Conservation (phyloP, 2,329 filamentous ascomycete species). For the Fragosphaeria purpurea region DNA sequence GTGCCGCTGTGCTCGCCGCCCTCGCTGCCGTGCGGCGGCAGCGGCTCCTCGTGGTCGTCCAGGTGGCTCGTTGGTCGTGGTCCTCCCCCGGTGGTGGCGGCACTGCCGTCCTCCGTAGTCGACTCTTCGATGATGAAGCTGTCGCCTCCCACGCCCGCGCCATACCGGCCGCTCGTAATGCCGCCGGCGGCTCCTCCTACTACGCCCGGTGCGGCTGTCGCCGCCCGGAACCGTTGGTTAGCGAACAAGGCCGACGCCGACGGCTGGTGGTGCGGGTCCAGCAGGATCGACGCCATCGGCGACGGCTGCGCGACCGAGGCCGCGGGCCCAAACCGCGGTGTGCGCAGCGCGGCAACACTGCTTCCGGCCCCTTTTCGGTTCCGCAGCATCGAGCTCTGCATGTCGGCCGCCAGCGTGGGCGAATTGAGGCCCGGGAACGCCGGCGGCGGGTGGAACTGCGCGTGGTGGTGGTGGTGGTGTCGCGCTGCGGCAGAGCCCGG, state of each 20-base stretch:
- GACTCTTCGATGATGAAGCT: slow-evolving; percentile 47
- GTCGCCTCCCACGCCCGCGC: slow-evolving; percentile 36
- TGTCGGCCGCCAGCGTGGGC: slow-evolving; percentile 45
- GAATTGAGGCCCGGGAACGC: slow-evolving; percentile 62
- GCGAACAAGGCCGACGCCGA: slow-evolving; percentile 32
- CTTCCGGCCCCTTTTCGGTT: slow-evolving; percentile 23
- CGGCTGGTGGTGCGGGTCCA: slow-evolving; percentile 69
- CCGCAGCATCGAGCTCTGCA: slow-evolving; percentile 40
- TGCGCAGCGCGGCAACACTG: slow-evolving; percentile 18
- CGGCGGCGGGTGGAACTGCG: slow-evolving; percentile 66
- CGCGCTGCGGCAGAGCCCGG: slow-evolving; percentile 24
- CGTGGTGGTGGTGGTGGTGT: slow-evolving; percentile 51
- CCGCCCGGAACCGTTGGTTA: slow-evolving; percentile 32
- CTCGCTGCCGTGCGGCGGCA: slow-evolving; percentile 23
- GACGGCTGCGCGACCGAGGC: slow-evolving; percentile 38
- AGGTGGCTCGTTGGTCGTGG: slow-evolving; percentile 25
- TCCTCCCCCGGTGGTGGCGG: not conserved
- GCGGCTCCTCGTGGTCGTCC: slow-evolving; percentile 34
- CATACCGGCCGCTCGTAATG: slow-evolving; percentile 17
- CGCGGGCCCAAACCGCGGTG: slow-evolving; percentile 33
- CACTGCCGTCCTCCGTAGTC: slow-evolving; percentile 25
- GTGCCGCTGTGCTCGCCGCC: slow-evolving; percentile 44
- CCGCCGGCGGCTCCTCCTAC: not conserved
- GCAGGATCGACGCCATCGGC: slow-evolving; percentile 61
- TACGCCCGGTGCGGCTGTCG: too few relatives aligned